Base-by-base conservation (phyloP, 2,329 filamentous ascomycete genomes). In the Hymenotorrendiella dingleyae region DNA sequence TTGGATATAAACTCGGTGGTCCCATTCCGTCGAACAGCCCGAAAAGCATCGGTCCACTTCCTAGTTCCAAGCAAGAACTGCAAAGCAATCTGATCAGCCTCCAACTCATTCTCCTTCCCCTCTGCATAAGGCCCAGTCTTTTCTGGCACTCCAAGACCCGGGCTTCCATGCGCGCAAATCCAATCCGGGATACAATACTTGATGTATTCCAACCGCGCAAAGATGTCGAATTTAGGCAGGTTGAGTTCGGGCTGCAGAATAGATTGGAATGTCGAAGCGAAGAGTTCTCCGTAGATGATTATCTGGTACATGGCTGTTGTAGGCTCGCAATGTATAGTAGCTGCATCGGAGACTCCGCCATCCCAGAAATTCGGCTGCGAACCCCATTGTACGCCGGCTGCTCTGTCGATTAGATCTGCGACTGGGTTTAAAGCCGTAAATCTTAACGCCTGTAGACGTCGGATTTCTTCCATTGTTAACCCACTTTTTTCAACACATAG, bases 391-490 rank as follows among this genome's bases (percentile, higher is more conserved):
- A 8, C n/a, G 23, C 44, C 36, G 7, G 30, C 40, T 26, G 33
- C 26, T 19, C 24, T 40, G 19, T 36, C 44, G 24, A 38, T 42
- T 16, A 19, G 17, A 29, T 43, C 34, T 24, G 30, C 30, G 26
- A 33, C 27, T 12, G 35, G 44, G 21, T 46, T 37, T 10, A 34
- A 26, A 14, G 16, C 22, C 20, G 30, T 29, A 19, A 42, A 42
- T 5, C 40, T 14, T 1, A 24, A 17, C 6, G 26, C 32, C 19
- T 49, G 43, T 4, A 51, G 40, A 6, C 34, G 26, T 1, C 63
- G 58, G 33, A 66, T 62, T 21, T 55, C 49, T 6, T 55, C 45
- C 26, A 65, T 46, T 0, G 59, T 64, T n/a, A 65, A 40, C 17
- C 58, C 54, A 22, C 52, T 55, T 23, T 58, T 48, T 9, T 49